Percentiles rank a stretch among this genome's conserved stretches.
Conservation (phyloP, 768 basidiomycete species). For the Boletus subcaerulescens region DNA sequence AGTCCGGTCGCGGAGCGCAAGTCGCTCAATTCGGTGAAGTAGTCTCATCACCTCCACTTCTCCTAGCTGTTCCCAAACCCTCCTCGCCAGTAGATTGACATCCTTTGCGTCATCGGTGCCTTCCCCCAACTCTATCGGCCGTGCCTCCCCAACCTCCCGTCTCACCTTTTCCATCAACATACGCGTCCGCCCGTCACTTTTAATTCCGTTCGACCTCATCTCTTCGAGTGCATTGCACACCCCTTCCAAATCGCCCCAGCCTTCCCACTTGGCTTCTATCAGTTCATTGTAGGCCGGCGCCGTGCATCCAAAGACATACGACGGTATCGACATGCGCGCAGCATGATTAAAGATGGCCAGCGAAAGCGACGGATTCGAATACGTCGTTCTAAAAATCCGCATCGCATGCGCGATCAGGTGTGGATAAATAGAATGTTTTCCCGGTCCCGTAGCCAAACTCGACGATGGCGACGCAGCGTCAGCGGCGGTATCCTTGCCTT, state of each 20-base stretch:
- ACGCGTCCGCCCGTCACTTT: slow-evolving; percentile 57
- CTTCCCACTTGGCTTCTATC: slow-evolving; percentile 79
- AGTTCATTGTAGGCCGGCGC: slow-evolving; percentile 87
- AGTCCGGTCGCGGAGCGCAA: slow-evolving; percentile 28
- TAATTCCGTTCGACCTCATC: slow-evolving; percentile 79
- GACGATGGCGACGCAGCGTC: background rate
- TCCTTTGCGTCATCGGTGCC: background rate
- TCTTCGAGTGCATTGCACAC: slow-evolving; percentile 73
- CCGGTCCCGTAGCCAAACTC: slow-evolving; percentile 32
- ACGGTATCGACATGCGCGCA: slow-evolving; percentile 66
- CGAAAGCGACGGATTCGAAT: slow-evolving; percentile 75
- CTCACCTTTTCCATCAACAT: slow-evolving; percentile 61
- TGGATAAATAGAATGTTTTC: slow-evolving; percentile 69
- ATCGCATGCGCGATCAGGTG: slow-evolving; percentile 76
- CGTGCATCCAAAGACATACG: slow-evolving; percentile 88
- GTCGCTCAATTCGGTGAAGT: slow-evolving; percentile 49
- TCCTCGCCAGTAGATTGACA: slow-evolving; percentile 40
- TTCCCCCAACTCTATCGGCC: slow-evolving; percentile 38
- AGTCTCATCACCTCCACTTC: slow-evolving; percentile 51
- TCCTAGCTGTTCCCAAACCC: slow-evolving; percentile 39
- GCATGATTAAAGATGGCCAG: slow-evolving; percentile 83
- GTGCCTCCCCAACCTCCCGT: slow-evolving; percentile 56
- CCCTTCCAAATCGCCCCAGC: slow-evolving; percentile 78
- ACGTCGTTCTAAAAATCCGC: slow-evolving; percentile 73
- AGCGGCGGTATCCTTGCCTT: background rate